Percentiles rank a stretch among this genome's conserved stretches.
phyloP scores from a whole-genome alignment of 306 rosid species.

The Fragaria iinumae region DNA sequence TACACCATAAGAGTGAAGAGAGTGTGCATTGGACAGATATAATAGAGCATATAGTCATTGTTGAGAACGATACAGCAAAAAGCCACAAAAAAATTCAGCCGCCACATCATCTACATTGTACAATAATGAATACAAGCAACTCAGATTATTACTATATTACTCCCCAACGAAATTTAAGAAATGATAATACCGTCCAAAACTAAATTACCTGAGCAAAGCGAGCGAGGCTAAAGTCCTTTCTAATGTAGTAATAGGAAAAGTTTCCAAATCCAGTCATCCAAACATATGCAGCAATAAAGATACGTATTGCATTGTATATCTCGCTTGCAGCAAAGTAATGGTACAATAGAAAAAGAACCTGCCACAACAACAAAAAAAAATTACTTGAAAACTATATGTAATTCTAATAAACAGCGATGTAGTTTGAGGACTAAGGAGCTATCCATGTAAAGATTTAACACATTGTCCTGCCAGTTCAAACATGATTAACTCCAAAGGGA shows the following conservation, averaged over 20 bases:
- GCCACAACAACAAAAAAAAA: constrained; percentile 18
- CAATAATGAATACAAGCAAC: constrained; percentile 12
- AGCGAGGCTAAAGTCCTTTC: constrained; percentile 91
- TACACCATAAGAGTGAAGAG: constrained; percentile 97
- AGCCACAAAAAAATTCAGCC: constrained; percentile 85
- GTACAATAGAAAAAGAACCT: constrained; percentile 95
- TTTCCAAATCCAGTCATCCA: constrained; percentile 99
- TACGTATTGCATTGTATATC: constrained; percentile 93
- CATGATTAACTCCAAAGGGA: neutral
- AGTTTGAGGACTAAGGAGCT: neutral
- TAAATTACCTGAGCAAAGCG: constrained; percentile 88
- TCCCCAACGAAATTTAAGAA: neutral
- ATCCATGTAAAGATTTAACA: neutral
- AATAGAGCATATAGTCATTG: constrained; percentile 93
- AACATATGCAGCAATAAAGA: constrained; percentile 98
- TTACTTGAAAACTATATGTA: neutral
- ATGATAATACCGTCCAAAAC: constrained; percentile 2
- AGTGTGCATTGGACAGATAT: constrained; percentile 99
- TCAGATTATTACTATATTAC: constrained; percentile 11
- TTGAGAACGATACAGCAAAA: constrained; percentile 91
- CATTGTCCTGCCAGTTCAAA: neutral
- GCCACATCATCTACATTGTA: constrained; percentile 96
- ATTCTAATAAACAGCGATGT: constrained; percentile 5
- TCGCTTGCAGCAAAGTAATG: constrained; percentile 97
- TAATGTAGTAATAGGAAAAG: constrained; percentile 89